Conservation (phyloP, 78 protist species). For the Emiliania huxleyi region DNA sequence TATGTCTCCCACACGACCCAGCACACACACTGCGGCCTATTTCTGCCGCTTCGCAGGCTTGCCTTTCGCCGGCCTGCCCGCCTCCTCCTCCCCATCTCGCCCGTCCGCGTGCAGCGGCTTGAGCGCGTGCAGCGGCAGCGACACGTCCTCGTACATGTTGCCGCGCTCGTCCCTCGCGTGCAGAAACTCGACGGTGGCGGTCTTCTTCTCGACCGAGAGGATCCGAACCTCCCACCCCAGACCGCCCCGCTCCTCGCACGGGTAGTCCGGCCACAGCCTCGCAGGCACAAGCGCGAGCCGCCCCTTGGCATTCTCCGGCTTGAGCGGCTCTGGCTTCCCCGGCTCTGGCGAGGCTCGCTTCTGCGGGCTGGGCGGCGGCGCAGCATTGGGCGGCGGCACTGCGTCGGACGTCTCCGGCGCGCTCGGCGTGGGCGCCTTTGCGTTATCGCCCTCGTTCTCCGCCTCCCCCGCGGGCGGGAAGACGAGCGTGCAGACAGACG, state of each 20-base stretch:
- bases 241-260: neutral
- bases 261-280: neutral
- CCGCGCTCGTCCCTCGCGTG: neutral
- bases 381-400: neutral
- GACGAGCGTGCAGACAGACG: neutral
- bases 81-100: no score
- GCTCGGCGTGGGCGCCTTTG: no score
- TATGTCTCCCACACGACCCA: no score
- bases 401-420: neutral
- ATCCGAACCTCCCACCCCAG: neutral
- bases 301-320: neutral
- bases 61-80: no score
- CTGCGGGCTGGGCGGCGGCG: no score
- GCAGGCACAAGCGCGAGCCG: neutral
- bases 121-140: no score
- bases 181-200: neutral
- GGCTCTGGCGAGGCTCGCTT: no score
- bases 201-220: neutral
- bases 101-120: no score
- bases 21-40: no score
- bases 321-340: neutral
- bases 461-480: no score
- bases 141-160: neutral
- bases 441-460: no score
- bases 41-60: no score